Percentiles rank a stretch among this genome's conserved stretches.
Conservation (phyloP, 2,329 filamentous ascomycete genomes). For the Cladophialophora immunda region DNA sequence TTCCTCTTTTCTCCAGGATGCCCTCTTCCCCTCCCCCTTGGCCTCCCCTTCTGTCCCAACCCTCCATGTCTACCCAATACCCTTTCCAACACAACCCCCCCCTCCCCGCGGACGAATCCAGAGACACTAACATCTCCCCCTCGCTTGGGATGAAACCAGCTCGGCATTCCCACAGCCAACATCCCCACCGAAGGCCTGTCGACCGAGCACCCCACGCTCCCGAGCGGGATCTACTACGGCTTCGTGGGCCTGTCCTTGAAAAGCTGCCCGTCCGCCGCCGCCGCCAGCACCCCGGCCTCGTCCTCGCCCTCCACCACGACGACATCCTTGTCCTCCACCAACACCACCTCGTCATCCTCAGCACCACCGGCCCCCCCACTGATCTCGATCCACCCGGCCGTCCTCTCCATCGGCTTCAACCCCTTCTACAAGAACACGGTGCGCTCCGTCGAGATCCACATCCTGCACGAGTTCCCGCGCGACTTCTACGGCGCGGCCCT, state of each 20-base stretch:
- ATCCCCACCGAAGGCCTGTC: slow-evolving; percentile 74
- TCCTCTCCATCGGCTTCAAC: slow-evolving; percentile 96
- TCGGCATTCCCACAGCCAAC: slow-evolving; percentile 97
- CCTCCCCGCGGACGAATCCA: not conserved
- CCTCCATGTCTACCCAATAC: too few relatives aligned
- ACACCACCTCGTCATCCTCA: not conserved
- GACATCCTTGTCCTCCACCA: not conserved
- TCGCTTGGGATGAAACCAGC: slow-evolving; percentile 58
- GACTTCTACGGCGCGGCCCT: slow-evolving; percentile 89
- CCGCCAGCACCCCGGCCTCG: slow-evolving; percentile 42
- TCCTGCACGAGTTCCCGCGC: slow-evolving; percentile 65
- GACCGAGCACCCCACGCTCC: slow-evolving; percentile 62
- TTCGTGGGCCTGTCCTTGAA: slow-evolving; percentile 76
- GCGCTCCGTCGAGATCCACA: slow-evolving; percentile 82
- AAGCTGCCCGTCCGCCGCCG: not conserved
- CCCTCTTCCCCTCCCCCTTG: not conserved
- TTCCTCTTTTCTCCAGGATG: not conserved
- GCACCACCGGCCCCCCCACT: not conserved
- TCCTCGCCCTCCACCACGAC: slow-evolving; percentile 26
- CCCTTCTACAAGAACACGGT: slow-evolving; percentile 96
- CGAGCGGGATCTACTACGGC: slow-evolving; percentile 91
- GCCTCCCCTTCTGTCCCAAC: too few relatives aligned
- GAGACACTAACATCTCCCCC: not conserved
- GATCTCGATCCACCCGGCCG: slow-evolving; percentile 74
- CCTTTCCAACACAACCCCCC: not conserved